Base-by-base conservation (phyloP, 768 basidiomycete species). In the Lactifluus pinguis region DNA sequence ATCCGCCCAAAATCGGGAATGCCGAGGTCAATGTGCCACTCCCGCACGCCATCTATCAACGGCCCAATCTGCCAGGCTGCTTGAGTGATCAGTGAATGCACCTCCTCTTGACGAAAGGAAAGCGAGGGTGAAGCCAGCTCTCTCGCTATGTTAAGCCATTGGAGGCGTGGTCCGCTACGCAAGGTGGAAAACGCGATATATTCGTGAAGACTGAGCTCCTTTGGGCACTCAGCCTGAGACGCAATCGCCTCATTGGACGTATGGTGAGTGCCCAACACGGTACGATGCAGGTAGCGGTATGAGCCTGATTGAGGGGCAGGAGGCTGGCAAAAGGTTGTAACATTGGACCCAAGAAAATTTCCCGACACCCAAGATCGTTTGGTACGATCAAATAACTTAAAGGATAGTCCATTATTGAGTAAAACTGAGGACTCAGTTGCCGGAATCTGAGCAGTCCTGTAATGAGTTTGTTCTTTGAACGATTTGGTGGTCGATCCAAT, bases 61-160 rank as follows among this genome's bases (percentile, higher is more conserved):
- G 42, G 42, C 5, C 42, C 42, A 44, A 44, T 17, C 9, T 25
- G 25, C 25, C 25, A 25, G 25, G 25, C 25, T 25, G 25, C 25
- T 25, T 25, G 25, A 25, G 25, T 44, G 42, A 44, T 44, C 6
- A 44, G 42, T 3, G 42, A n/a, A 17, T 44, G 42, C 9, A 44
- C 42, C n/a, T 44, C 42, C n/a, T 44, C 42, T 8, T 6, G 10
- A 10, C 42, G 42, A 44, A 44, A 44, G 3, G n/a, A n/a, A n/a
- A 44, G 42, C 17, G n/a, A 44, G 4, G 42, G 17, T 5, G 42
- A 44, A 9, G 42, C 42, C 14, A 44, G 6, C 9, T 44, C 42
- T n/a, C 42, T 44, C 9, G 42, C 6, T n/a, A 44, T 75, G 58
- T 82, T 82, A 44, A 75, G 68, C 80, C 79, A 81, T 54, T 82